These are phyloP conservation scores for Candida tropicalis DNA, from an alignment of 1,139 yeast species.

Conservation along the genomic window DNA sequence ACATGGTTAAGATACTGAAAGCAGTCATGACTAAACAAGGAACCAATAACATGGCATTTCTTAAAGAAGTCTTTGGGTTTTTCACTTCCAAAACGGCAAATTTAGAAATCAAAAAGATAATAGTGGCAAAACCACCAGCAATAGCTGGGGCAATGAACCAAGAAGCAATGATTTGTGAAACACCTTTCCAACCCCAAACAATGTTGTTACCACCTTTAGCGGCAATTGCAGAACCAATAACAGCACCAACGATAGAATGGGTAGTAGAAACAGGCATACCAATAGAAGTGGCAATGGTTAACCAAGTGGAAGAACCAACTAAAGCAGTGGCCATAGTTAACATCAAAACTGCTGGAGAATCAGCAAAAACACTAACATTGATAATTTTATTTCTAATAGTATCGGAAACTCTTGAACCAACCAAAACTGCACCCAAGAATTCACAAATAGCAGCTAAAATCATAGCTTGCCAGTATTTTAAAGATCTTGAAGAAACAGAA, in stretches of 20 bases:
- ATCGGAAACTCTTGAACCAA: conserved; percentile 70
- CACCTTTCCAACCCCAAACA: conserved; percentile 78
- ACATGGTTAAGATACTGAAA: conserved; percentile 63
- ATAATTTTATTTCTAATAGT: conserved; percentile 67
- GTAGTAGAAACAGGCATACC: conserved; percentile 83
- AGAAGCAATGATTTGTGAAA: conserved; percentile 72
- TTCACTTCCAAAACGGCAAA: conserved; percentile 63
- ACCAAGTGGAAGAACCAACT: conserved; percentile 76
- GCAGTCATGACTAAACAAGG: conserved; percentile 65
- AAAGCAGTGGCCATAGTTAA: conserved; percentile 76
- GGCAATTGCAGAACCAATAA: conserved; percentile 76
- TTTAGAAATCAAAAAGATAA: conserved; percentile 61
- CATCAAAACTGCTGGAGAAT: conserved; percentile 71
- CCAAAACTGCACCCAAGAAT: conserved; percentile 73
- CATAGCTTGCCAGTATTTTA: conserved; percentile 78
- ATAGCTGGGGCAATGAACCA: conserved; percentile 82
- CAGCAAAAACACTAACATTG: conserved; percentile 49
- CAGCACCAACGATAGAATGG: conserved; percentile 77
- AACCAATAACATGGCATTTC: conserved; percentile 58
- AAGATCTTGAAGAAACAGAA: conserved; percentile 68
- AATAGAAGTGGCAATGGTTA: conserved; percentile 62
- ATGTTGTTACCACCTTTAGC: conserved; percentile 61
- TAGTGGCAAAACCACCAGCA: conserved; percentile 65
- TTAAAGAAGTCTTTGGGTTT: conserved; percentile 40
- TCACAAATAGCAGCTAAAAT: conserved; percentile 67